Evolutionary conservation across 2,329 filamentous ascomycete species (phyloP), one percentile per base, ranked within the genome.

Genomic region (Calonectria pseudoturangicola): DNA sequence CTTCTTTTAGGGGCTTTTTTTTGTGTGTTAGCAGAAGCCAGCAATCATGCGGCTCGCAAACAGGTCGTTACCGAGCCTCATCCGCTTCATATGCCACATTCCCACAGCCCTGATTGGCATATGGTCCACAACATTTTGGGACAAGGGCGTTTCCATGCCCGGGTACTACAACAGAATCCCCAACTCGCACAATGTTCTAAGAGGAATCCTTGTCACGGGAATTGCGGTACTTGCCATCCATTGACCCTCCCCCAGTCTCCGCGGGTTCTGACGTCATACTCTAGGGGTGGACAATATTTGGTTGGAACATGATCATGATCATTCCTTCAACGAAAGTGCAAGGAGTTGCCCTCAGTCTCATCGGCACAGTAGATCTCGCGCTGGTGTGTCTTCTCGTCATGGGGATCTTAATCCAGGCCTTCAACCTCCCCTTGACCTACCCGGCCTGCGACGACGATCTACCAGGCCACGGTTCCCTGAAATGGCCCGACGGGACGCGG

Each of bases 391-490:
- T 27, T 13, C 47, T 69, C 5, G 39, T 69, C 15, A 15, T 12
- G 28, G 58, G 67, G 5, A 54, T 54, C 18, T 12, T 69, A 18
- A 25, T 54, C 13, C 58, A 69, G 41, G 67, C 67, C 7, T 66
- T 66, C 27, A 51, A 56, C 27, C 27, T 66, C 1, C 47, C 58
- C 58, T 54, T 45, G 47, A 63, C 60, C 13, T 54, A 63, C 28
- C 47, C 39, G 39, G 60, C 67, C 67, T 69, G 67, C 9, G 67
- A 69, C n/a, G 64, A 58, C 25, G 48, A 66, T 39, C 64, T 66
- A 25, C 64, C 64, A 13, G 64, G 64, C 36, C 48, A 66, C 21
- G 64, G 64, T 13, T 51, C 41, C 18, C 41, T 66, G 39, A 43
- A 27, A 30, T 33, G 36, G 39, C 30, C 33, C 18, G 33, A 41